These are phyloP conservation scores for Schoenoplectus triqueter DNA, from an alignment of 202 grass and related monocot species.

Conservation along the genomic window DNA sequence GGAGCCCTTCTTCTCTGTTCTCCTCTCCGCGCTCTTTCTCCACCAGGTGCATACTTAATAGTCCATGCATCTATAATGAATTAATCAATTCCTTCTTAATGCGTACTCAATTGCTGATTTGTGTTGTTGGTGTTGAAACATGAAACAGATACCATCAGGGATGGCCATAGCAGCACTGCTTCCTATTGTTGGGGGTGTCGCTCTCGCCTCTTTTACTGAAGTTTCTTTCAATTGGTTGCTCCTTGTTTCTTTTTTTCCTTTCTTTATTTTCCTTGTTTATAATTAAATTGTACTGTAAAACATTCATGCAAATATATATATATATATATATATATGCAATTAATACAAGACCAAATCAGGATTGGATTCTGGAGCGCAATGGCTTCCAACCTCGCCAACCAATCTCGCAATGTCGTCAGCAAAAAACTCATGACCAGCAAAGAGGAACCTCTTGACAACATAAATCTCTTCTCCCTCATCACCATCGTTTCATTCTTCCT, in stretches of 20 bases:
- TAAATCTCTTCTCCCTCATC: constrained; percentile 89
- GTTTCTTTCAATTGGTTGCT: constrained; percentile 84
- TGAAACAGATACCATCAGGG: constrained; percentile 51
- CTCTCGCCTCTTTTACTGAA: constrained; percentile 74
- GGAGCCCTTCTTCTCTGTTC: constrained; percentile 76
- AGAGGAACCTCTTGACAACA: constrained; percentile 75
- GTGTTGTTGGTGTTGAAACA: neutral
- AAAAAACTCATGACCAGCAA: constrained; percentile 68
- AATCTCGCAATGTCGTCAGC: constrained; percentile 90
- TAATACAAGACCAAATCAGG: constrained; percentile 44
- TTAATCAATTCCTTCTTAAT: neutral
- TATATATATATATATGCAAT: too few relatives aligned
- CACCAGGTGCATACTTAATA: constrained; percentile 40
- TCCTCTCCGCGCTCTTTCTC: constrained; percentile 73
- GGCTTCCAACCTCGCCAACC: constrained; percentile 89
- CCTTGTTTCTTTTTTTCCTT: constrained; percentile 15
- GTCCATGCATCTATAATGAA: neutral
- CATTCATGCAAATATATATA: neutral
- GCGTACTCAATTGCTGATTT: too few relatives aligned
- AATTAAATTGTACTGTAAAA: constrained; percentile 4
- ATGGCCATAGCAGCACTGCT: constrained; percentile 64
- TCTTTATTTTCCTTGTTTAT: constrained; percentile 26
- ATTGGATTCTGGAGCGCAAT: constrained; percentile 95
- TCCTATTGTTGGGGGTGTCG: constrained; percentile 81
- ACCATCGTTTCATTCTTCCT: constrained; percentile 76